Conservation (phyloP, 2,329 filamentous ascomycete species). For the Dactylellina cionopaga region DNA sequence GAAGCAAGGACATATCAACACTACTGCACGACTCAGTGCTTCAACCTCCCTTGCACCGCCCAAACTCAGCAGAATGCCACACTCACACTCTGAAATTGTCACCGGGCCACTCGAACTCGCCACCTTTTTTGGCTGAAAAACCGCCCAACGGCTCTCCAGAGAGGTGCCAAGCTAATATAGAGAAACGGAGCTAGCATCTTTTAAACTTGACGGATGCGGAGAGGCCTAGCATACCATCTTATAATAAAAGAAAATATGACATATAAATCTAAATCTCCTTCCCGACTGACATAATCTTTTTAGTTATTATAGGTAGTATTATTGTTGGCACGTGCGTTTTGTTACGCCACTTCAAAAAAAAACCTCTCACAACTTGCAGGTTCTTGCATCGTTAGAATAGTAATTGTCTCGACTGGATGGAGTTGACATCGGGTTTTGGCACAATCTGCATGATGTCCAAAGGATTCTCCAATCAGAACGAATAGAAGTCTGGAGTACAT, state of each 20-base stretch:
- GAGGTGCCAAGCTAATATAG: constrained; percentile 32
- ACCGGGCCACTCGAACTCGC: constrained; percentile 34
- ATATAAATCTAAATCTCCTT: constrained; percentile 25
- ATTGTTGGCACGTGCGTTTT: constrained; percentile 44
- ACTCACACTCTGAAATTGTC: constrained; percentile 32
- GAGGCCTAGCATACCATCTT: constrained; percentile 29
- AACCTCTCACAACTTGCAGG: constrained; percentile 49
- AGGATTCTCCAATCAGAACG: constrained; percentile 33
- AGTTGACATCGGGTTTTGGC: constrained; percentile 31
- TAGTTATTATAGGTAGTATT: no score
- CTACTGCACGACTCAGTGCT: constrained; percentile 24
- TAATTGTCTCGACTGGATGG: constrained; percentile 14
- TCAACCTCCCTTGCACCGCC: constrained; percentile 38
- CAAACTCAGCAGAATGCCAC: constrained; percentile 28
- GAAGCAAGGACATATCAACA: constrained; percentile 39
- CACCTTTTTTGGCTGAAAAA: constrained; percentile 33
- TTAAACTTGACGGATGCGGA: constrained; percentile 52
- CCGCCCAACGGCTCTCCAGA: constrained; percentile 40
- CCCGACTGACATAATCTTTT: constrained; percentile 18
- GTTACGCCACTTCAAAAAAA: constrained; percentile 38
- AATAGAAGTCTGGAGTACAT: neutral
- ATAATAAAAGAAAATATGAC: constrained; percentile 22
- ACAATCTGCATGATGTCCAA: constrained; percentile 25
- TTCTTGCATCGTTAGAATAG: constrained; percentile 22
- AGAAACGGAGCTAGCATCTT: constrained; percentile 48